phyloP scores from a whole-genome alignment of 305 asterid genomes.

The Fraxinus dipetala region DNA sequence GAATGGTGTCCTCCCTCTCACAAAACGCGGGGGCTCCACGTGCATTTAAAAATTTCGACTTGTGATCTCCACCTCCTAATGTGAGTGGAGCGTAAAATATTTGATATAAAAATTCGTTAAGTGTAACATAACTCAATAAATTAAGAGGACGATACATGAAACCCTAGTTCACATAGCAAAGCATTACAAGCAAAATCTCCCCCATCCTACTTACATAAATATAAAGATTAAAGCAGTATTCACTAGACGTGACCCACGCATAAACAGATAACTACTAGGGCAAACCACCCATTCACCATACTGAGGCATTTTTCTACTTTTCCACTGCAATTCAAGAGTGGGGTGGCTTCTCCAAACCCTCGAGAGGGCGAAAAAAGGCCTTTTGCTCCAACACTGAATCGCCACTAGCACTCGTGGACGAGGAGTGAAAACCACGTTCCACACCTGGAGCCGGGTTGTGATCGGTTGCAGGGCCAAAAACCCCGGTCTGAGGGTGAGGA shows the following conservation, averaged over 20 bases:
- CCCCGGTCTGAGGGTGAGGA: conserved; percentile 82
- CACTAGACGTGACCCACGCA: neutral
- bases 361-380: conserved; percentile 73
- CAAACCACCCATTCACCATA: neutral
- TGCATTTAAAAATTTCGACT: no score
- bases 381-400: conserved; percentile 71
- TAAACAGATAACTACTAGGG: neutral
- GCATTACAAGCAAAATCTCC: neutral
- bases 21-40: no score
- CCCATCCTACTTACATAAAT: neutral
- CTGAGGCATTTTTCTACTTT: neutral
- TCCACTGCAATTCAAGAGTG: conserved; percentile 34
- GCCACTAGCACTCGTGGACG: conserved; percentile 14
- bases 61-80: no score
- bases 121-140: no score
- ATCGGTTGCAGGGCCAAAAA: conserved; percentile 63
- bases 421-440: conserved; percentile 17
- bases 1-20: no score
- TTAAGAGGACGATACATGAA: neutral
- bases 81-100: no score
- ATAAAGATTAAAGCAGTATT: neutral
- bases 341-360: conserved; percentile 77
- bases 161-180: neutral
- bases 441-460: conserved; percentile 21
- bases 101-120: no score